Evolutionary conservation across 2,329 filamentous ascomycete species (phyloP).

Genomic region (Monascus ruber): DNA sequence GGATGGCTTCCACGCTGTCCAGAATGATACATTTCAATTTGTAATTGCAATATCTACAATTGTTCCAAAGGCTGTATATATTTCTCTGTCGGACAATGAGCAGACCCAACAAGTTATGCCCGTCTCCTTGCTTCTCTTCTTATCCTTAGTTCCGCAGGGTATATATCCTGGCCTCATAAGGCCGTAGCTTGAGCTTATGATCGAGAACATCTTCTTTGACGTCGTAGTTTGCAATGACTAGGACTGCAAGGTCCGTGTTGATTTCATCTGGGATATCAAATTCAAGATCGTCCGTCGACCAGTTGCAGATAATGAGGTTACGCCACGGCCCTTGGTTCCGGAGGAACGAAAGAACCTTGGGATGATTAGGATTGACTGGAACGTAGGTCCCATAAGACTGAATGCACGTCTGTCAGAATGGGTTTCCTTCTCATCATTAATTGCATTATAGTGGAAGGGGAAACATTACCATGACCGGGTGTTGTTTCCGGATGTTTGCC

Average conservation of each 20-base stretch:
- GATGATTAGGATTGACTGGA: conserved; percentile 6
- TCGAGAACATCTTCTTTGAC: conserved; percentile 3
- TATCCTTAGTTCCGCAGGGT: conserved; percentile 7
- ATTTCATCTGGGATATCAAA: conserved; percentile 7
- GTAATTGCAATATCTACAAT: too few relatives aligned
- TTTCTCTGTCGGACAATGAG: too few relatives aligned
- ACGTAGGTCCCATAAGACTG: conserved; percentile 9
- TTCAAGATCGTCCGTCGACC: conserved; percentile 1
- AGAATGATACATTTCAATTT: too few relatives aligned
- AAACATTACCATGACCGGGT: conserved; percentile 14
- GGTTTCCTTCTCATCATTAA: background rate
- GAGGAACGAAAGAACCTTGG: conserved; percentile 7
- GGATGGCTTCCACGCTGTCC: too few relatives aligned
- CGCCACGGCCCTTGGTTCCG: conserved; percentile 8
- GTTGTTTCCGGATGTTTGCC: conserved; percentile 43
- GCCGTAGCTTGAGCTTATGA: conserved; percentile 2
- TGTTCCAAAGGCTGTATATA: too few relatives aligned
- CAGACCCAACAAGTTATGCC: too few relatives aligned
- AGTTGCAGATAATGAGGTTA: conserved; percentile 7
- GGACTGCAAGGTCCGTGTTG: conserved; percentile 7
- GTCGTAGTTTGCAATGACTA: conserved; percentile 7
- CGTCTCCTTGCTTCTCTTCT: background rate
- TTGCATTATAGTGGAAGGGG: background rate
- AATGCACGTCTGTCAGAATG: background rate
- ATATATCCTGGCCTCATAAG: conserved; percentile 9